Conservation (phyloP, 352 stramenopile genomes). For the Pythium grandisporangium region DNA sequence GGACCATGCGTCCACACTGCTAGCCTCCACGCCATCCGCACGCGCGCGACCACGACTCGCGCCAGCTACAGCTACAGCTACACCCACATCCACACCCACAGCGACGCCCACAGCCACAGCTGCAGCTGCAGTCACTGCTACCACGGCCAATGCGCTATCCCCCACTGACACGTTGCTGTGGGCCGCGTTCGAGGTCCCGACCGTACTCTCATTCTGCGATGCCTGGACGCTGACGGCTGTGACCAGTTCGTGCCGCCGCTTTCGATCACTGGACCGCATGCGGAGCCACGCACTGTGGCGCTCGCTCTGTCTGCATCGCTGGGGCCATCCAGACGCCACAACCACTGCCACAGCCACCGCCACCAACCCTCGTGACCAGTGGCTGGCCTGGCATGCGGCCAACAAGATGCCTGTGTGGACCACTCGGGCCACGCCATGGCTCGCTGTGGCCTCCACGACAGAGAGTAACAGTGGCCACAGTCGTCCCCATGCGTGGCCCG, state of each 20-base stretch:
- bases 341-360: not conserved
- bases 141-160: no score
- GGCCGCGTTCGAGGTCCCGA: constrained; percentile 27
- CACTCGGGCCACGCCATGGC: no score
- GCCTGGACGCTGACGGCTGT: constrained; percentile 33
- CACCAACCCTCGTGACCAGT: constrained; percentile 10
- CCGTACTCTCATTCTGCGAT: constrained; percentile 34
- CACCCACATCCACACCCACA: no score
- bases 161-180: constrained; percentile 26
- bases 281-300: no score
- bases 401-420: constrained; percentile 29
- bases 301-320: constrained; percentile 25
- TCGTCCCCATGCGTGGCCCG: no score
- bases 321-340: constrained; percentile 14
- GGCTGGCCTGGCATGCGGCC: constrained; percentile 20
- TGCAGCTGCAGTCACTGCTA: constrained; percentile 1
- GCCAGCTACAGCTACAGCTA: no score
- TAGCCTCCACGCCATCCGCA: no score
- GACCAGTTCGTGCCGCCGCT: constrained; percentile 21
- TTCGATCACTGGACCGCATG: no score
- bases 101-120: not conserved
- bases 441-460: no score
- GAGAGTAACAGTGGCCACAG: no score
- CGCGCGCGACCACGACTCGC: no score
- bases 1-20: no score